These are phyloP conservation scores for Aureobasidium lini DNA, from an alignment of 2,329 filamentous ascomycete genomes.

Conservation along the genomic window DNA sequence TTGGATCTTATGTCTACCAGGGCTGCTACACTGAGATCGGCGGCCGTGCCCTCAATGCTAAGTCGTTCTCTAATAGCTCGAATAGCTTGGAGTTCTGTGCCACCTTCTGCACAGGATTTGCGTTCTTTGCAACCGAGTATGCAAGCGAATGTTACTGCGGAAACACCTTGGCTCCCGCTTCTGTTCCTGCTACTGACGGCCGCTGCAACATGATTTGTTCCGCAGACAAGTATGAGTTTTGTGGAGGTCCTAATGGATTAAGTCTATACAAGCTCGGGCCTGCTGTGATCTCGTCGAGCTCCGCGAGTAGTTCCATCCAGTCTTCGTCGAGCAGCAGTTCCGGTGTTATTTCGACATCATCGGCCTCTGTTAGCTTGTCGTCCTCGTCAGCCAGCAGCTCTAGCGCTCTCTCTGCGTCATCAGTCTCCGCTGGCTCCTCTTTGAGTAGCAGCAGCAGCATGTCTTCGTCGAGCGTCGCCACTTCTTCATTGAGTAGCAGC, in stretches of 20 bases:
- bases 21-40: conserved; percentile 25
- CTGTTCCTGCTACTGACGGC: conserved; percentile 13
- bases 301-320: not conserved
- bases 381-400: no score
- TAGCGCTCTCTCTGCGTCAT: no score
- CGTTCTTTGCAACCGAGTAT: conserved; percentile 35
- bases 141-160: conserved; percentile 30
- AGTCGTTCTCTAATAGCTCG: conserved; percentile 16
- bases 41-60: conserved; percentile 19
- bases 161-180: conserved; percentile 18
- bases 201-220: conserved; percentile 25
- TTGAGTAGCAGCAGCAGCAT: no score
- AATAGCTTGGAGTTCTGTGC: conserved; percentile 22
- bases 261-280: conserved; percentile 21
- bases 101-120: conserved; percentile 23
- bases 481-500: no score
- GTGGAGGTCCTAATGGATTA: conserved; percentile 26
- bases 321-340: no score
- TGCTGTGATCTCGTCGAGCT: not conserved
- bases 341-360: no score
- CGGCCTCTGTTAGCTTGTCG: no score
- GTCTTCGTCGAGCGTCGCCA: no score
- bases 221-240: conserved; percentile 25
- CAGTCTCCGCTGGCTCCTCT: no score
- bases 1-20: conserved; percentile 20